Conservation (phyloP, 2,329 filamentous ascomycete species). For the Arthrocladium fulminans region DNA sequence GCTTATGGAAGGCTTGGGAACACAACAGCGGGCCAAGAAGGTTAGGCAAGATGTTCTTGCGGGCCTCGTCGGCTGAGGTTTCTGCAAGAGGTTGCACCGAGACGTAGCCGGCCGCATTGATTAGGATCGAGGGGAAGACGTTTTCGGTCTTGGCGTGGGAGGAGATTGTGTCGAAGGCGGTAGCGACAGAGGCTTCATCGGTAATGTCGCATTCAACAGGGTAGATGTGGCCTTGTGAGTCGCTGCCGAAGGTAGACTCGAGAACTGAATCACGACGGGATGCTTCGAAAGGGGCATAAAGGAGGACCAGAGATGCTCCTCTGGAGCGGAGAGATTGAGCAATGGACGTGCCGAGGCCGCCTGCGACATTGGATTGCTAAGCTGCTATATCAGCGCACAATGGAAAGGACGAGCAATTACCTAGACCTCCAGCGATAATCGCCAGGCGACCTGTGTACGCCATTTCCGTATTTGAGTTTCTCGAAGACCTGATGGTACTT, state of each 20-base stretch:
- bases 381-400: background rate
- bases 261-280: conserved; percentile 31
- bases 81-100: conserved; percentile 37
- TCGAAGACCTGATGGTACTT: background rate
- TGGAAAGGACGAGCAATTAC: conserved; percentile 22
- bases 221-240: conserved; percentile 23
- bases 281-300: conserved; percentile 42
- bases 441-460: conserved; percentile 33
- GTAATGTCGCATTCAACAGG: conserved; percentile 42
- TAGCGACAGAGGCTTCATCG: conserved; percentile 37
- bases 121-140: conserved; percentile 32
- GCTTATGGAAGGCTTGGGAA: conserved; percentile 36
- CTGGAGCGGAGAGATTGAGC: conserved; percentile 34
- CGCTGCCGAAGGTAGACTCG: conserved; percentile 28
- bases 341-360: conserved; percentile 37
- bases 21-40: conserved; percentile 39
- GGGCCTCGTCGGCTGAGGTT: conserved; percentile 35
- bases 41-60: conserved; percentile 38
- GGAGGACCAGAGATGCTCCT: conserved; percentile 36
- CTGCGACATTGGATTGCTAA: conserved; percentile 15
- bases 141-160: conserved; percentile 25
- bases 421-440: conserved; percentile 37
- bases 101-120: conserved; percentile 40
- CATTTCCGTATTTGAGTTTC: conserved; percentile 21
- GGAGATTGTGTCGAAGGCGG: conserved; percentile 29